Percentiles rank a stretch among this genome's conserved stretches.
Evolutionary conservation across 1,284 basidiomycete genomes (phyloP).

Genomic region (Bondarzewia mesenterica): DNA sequence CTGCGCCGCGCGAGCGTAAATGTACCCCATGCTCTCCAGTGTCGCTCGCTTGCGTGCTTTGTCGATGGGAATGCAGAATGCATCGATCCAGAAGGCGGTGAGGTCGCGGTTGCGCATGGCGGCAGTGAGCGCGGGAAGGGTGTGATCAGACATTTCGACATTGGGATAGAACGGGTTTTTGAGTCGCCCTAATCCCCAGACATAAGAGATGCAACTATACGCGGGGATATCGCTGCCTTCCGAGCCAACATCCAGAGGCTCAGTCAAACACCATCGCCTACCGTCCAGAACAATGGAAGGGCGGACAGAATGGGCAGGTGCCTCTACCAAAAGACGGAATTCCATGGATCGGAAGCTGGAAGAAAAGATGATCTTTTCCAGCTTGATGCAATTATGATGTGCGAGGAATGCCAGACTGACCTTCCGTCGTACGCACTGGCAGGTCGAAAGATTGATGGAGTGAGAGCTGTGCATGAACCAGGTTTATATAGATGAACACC

Average conservation of each 20-base stretch:
- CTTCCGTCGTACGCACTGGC: no score
- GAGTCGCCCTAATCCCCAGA: constrained; percentile 13
- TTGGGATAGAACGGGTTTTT: constrained; percentile 14
- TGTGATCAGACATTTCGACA: constrained; percentile 15
- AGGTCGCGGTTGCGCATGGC: constrained; percentile 10
- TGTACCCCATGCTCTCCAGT: constrained; percentile 16
- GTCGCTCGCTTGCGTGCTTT: constrained; percentile 11
- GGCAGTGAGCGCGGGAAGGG: constrained; percentile 11
- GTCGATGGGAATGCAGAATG: constrained; percentile 15
- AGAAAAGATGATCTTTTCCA: no score
- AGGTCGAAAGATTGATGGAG: no score
- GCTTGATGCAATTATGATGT: no score
- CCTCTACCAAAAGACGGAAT: constrained; percentile 9
- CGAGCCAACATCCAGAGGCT: constrained; percentile 13
- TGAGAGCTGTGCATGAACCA: no score
- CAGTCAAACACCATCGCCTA: constrained; percentile 11
- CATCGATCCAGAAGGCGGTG: constrained; percentile 15
- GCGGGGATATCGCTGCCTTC: constrained; percentile 4
- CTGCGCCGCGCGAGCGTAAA: constrained; percentile 11
- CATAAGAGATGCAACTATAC: constrained; percentile 18
- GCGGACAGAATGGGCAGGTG: not conserved
- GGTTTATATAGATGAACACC: no score
- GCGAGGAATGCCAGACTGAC: no score
- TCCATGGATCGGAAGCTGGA: constrained; percentile 10
- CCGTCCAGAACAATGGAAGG: constrained; percentile 10